Evolutionary conservation across 177 flowering plant genomes (phyloP), one percentile per base, ranked within the genome.

Genomic region (Vitis hybrid): DNA sequence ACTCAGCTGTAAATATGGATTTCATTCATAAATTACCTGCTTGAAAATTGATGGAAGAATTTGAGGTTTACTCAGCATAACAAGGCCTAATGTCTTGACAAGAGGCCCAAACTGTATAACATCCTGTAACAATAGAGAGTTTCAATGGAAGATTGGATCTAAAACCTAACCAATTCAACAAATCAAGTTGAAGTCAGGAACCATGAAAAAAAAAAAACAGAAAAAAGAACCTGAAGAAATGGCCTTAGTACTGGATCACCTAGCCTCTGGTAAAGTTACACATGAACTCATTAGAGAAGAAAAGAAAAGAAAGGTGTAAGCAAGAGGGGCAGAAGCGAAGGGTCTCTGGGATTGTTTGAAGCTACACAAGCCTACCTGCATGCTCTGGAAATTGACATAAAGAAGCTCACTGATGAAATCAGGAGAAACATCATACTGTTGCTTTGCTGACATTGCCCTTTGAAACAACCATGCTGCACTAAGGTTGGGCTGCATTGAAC

Each of bases 391-490:
- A 75, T 93, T 95, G 71, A 75, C 81, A 75, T 75, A 76, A 61
- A 95, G 97, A 73, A 95, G 95, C 64, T 95, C 97, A 74, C 80
- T 93, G 62, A 95, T 86, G 75, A 95, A 95, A 79, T 85, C 84
- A 19, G 94, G 82, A 31, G 93, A 69, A 70, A 95, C 94, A 80
- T 84, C 66, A 14, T 89, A 72, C 61, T 80, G 70, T 75, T 81
- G 72, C 77, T 85, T 88, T 60, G 98, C 97, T 15, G 98, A 93
- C 99, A 95, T 95, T 76, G 99, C 98, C 80, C 93, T 82, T 87
- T 92, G 98, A 81, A 95, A 95, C 79, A 95, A 71, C 99, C 99
- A 95, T 52, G 98, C 89, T 51, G 97, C 76, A 76, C 98, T 93
- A 70, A 95, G 77, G 81, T 95, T 95, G 22, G 99, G 99, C 99